Evolutionary conservation across 2,329 filamentous ascomycete genomes (phyloP), one percentile per base, ranked within the genome.

Genomic region (Penicillium digitatum): DNA sequence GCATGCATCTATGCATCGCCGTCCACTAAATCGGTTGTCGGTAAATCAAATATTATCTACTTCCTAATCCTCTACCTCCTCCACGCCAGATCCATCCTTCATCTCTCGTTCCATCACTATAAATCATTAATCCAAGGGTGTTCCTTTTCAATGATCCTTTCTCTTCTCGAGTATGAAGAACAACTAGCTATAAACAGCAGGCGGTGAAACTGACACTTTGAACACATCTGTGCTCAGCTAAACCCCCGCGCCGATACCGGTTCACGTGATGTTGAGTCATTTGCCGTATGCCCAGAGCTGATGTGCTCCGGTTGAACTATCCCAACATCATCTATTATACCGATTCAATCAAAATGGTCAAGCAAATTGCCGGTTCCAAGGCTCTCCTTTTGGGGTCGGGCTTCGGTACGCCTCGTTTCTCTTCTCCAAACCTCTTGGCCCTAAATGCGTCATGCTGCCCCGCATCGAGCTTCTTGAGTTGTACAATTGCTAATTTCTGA

Each of bases 351-450:
- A 72, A 59, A 57, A 73, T 73, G 71, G 65, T 62, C 55, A 69
- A 69, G 56, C 62, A 67, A 65, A 57, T 73, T 45, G 69, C 71
- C 62, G 71, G 71, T 63, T 72, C 69, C 46, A 73, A 73, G 64
- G 71, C 70, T 58, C 71, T 73, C 37, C 65, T 73, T 38, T 58
- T 73, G 61, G 71, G 71, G 51, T 73, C 71, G 44, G 71, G 71
- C 54, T 73, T 73, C 61, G 71, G 71, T 73, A 67, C 27, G 66
- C 48, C 37, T 26, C 40, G n/a, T 11, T 9, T 22, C 46, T 51
- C 52, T 38, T 32, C 20, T 26, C 20, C 31, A 29, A 20, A 20
- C 3, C 10, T 27, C 18, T 39, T 42, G 51, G 26, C 12, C 47
- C 27, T 24, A 32, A 50, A 27, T 42, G 39, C 48, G 35, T 55